A percentile compares a stretch with the other conserved stretches of the same genome.
phyloP scores from a whole-genome alignment of 2,329 filamentous ascomycete genomes.

The Albophoma yamanashiensis region DNA sequence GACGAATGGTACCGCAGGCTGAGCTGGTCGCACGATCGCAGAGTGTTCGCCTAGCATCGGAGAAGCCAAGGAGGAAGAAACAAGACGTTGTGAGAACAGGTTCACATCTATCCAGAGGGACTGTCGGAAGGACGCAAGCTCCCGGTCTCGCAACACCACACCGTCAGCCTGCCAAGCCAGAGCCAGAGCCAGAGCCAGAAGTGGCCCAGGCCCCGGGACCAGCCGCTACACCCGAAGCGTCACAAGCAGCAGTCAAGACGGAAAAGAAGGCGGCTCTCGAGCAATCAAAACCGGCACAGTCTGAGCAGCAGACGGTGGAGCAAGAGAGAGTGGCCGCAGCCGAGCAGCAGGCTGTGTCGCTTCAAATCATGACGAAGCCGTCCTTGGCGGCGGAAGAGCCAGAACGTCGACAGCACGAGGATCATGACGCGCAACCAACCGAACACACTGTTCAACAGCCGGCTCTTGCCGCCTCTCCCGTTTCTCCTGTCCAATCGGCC shows the following conservation, averaged over 20 bases:
- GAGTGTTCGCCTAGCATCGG: conserved; percentile 24
- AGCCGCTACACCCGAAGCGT: neutral
- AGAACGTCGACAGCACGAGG: conserved; percentile 25
- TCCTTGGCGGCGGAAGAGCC: conserved; percentile 35
- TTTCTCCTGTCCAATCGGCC: conserved; percentile 1
- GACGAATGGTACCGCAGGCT: conserved; percentile 44
- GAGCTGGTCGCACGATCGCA: conserved; percentile 33
- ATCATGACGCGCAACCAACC: conserved; percentile 3
- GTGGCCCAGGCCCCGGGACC: neutral
- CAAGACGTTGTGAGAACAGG: conserved; percentile 26
- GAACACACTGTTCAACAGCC: neutral
- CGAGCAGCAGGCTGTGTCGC: neutral
- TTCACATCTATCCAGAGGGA: conserved; percentile 39
- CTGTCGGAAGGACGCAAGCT: conserved; percentile 38
- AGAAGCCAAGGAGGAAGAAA: conserved; percentile 31
- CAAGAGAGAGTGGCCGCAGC: neutral
- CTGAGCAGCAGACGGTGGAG: neutral
- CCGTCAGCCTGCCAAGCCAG: neutral
- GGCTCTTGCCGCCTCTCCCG: conserved; percentile 20
- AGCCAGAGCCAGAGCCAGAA: neutral
- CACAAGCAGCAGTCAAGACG: conserved; percentile 1
- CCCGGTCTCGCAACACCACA: conserved; percentile 27
- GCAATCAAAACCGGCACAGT: neutral
- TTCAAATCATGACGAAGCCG: conserved; percentile 24
- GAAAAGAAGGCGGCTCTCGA: conserved; percentile 4